Conservation (phyloP, 805 yeast genomes). For the Candida taoyuanica region DNA sequence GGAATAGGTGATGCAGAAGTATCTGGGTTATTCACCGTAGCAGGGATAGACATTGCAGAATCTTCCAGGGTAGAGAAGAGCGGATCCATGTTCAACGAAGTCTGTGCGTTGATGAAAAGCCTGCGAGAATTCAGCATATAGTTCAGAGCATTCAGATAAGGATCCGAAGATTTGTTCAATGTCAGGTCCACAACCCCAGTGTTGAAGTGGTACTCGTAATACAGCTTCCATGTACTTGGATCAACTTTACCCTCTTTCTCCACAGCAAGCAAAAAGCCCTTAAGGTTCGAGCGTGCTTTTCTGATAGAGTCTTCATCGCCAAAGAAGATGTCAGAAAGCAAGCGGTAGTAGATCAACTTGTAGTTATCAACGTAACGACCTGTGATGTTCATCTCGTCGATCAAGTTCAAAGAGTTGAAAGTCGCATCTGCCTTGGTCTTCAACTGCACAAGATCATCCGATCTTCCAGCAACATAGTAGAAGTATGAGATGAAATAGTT, state of each 20-base stretch:
- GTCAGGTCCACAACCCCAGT: constrained; percentile 17
- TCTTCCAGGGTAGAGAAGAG: constrained; percentile 45
- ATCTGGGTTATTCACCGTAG: constrained; percentile 19
- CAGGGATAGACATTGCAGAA: constrained; percentile 45
- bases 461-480: constrained; percentile 17
- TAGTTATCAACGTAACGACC: constrained; percentile 20
- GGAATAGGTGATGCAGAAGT: constrained; percentile 3
- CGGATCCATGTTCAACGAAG: constrained; percentile 39
- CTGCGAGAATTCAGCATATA: constrained; percentile 29
- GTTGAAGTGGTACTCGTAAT: constrained; percentile 22
- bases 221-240: constrained; percentile 18
- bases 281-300: constrained; percentile 13
- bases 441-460: constrained; percentile 3
- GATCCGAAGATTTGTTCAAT: constrained; percentile 14
- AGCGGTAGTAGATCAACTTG: constrained; percentile 20
- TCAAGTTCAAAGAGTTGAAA: constrained; percentile 15
- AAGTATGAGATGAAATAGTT: constrained; percentile 22
- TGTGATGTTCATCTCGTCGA: constrained; percentile 2
- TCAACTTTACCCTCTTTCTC: constrained; percentile 20
- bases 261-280: constrained; percentile 15
- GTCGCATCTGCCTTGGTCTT: constrained; percentile 14
- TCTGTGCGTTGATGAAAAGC: constrained; percentile 29
- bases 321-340: constrained; percentile 19
- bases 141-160: constrained; percentile 24
- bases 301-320: constrained; percentile 1